These are phyloP conservation scores for Alternaria hordeiaustralica DNA, from an alignment of 2,329 filamentous ascomycete genomes.

Conservation along the genomic window DNA sequence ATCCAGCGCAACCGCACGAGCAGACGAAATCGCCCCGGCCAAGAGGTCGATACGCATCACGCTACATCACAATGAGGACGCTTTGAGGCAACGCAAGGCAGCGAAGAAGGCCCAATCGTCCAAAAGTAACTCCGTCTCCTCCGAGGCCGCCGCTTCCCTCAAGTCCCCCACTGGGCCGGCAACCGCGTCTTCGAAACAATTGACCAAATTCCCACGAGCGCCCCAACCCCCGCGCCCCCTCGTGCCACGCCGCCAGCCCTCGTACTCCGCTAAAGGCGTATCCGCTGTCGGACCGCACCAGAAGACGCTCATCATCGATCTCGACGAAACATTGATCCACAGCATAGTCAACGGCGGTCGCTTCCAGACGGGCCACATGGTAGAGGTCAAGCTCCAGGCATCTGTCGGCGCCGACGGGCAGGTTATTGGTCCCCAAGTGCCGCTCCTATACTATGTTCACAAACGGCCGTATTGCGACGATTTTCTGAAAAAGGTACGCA, in stretches of 20 bases:
- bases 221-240: constrained; percentile 88
- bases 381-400: constrained; percentile 88
- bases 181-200: constrained; percentile 59
- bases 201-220: constrained; percentile 89
- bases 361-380: constrained; percentile 98
- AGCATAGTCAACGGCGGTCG: constrained; percentile 96
- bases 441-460: constrained; percentile 98
- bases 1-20: constrained; percentile 55
- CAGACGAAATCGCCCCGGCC: constrained; percentile 70
- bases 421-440: constrained; percentile 82
- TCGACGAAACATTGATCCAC: constrained; percentile 97
- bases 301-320: constrained; percentile 93
- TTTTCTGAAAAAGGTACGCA: constrained; percentile 79
- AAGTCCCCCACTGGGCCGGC: constrained; percentile 92
- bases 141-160: constrained; percentile 68
- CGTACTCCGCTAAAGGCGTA: constrained; percentile 66
- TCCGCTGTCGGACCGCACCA: constrained; percentile 58
- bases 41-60: constrained; percentile 90
- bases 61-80: constrained; percentile 81
- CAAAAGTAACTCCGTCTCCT: constrained; percentile 42
- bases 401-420: constrained; percentile 71
- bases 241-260: constrained; percentile 86
- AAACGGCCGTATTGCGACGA: constrained; percentile 97
- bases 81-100: constrained; percentile 74
- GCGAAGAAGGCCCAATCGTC: constrained; percentile 63